Evolutionary conservation across 169 alveolate genomes (phyloP).

Genomic region (Plasmodium malariae): DNA sequence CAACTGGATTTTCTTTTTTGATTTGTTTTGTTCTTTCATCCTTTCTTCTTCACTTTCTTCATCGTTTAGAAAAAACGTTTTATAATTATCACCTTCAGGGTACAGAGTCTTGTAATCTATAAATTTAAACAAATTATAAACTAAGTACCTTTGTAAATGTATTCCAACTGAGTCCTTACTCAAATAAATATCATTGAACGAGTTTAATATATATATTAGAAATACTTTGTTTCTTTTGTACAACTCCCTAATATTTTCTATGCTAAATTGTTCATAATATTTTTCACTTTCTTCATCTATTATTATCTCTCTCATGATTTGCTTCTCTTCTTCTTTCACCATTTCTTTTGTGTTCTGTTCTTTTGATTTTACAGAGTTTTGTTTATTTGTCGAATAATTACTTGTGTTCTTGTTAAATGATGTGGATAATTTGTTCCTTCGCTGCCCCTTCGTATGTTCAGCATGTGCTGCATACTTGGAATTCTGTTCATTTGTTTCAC

Average conservation of each 20-base stretch:
- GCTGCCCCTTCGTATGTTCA: no score
- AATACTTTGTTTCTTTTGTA: slow-evolving; percentile 49
- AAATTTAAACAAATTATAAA: slow-evolving; percentile 18
- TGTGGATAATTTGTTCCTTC: no score
- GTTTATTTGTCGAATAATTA: no score
- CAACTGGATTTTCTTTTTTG: background rate
- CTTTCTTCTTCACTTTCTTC: background rate
- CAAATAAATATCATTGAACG: slow-evolving; percentile 20
- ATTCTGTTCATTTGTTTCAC: background rate
- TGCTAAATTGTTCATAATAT: slow-evolving; percentile 27
- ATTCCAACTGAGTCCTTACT: slow-evolving; percentile 27
- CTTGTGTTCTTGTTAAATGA: no score
- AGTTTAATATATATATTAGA: slow-evolving; percentile 34
- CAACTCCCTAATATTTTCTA: slow-evolving; percentile 49
- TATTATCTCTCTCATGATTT: background rate
- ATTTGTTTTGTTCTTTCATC: background rate
- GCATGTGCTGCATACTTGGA: background rate
- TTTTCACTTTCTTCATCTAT: slow-evolving; percentile 6
- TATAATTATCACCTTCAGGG: slow-evolving; percentile 24
- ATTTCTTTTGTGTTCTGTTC: background rate
- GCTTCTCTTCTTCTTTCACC: background rate
- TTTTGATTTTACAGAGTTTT: background rate
- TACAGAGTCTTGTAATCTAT: slow-evolving; percentile 37
- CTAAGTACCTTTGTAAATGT: slow-evolving; percentile 7
- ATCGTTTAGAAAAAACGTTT: background rate